phyloP scores from a whole-genome alignment of 495 filamentous ascomycete species.

The Aspergillus steynii region DNA sequence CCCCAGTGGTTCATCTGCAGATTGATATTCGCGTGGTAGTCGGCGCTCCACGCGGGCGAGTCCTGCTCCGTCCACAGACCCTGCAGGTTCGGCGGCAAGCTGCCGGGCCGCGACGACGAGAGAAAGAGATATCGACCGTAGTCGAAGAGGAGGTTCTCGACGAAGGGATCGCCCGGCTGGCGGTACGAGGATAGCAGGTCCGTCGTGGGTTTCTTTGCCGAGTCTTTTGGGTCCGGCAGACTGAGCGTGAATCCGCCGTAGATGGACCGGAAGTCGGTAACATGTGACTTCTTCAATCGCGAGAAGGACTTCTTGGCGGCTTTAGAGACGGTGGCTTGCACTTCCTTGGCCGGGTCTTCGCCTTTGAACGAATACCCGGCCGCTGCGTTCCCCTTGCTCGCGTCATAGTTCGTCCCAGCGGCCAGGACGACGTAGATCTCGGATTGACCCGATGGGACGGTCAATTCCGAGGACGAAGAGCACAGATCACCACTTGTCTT shows the following conservation, averaged over 20 bases:
- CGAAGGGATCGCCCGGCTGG: constrained; percentile 38
- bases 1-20: constrained; percentile 55
- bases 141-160: constrained; percentile 47
- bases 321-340: constrained; percentile 29
- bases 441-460: constrained; percentile 1
- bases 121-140: constrained; percentile 50
- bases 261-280: constrained; percentile 40
- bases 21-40: constrained; percentile 55
- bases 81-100: constrained; percentile 49
- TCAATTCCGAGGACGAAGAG: constrained; percentile 12
- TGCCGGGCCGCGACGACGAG: constrained; percentile 34
- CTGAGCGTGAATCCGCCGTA: constrained; percentile 36
- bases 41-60: constrained; percentile 42
- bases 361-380: constrained; percentile 47
- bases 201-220: constrained; percentile 35
- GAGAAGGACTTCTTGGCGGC: constrained; percentile 30
- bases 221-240: constrained; percentile 40
- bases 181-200: constrained; percentile 37
- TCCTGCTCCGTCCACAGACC: constrained; percentile 41
- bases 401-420: constrained; percentile 48
- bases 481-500: background rate
- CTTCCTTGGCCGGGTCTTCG: constrained; percentile 36
- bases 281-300: constrained; percentile 33
- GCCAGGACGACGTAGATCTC: constrained; percentile 36
- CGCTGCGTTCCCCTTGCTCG: constrained; percentile 40